Conservation (phyloP, 192 early-diverging fungal genomes). For the Umbelopsis vinacea region DNA sequence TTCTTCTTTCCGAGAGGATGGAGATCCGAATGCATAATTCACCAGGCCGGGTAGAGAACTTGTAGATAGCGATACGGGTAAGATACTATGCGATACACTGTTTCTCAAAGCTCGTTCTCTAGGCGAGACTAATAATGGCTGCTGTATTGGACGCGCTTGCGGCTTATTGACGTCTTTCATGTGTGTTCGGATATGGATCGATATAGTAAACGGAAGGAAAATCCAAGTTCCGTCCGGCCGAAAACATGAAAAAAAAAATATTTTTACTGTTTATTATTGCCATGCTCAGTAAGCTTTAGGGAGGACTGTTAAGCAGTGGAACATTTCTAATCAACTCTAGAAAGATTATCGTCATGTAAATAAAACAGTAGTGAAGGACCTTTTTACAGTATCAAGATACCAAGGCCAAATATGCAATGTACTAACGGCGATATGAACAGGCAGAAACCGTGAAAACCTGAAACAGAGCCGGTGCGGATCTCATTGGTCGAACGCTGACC, state of each 20-base stretch:
- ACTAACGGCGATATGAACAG: constrained; percentile 14
- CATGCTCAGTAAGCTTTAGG: no score
- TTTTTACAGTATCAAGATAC: no score
- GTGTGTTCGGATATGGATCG: background rate
- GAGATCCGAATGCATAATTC: constrained; percentile 7
- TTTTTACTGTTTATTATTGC: background rate
- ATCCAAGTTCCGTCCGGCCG: background rate
- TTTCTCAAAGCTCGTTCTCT: background rate
- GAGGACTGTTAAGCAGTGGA: no score
- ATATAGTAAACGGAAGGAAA: constrained; percentile 17
- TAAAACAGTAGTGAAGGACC: no score
- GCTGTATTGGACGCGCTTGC: background rate
- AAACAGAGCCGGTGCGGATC: background rate
- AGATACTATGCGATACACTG: background rate
- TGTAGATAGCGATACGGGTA: background rate
- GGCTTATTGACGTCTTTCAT: background rate
- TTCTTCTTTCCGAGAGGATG: constrained; percentile 7
- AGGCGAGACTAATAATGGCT: background rate
- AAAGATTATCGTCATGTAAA: no score
- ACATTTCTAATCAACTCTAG: no score
- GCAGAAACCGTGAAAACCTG: constrained; percentile 20
- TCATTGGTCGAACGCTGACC: background rate
- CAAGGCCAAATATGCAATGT: background rate
- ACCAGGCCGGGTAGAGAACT: constrained; percentile 2
- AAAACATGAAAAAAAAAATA: background rate